Evolutionary conservation across 192 early-diverging fungal species (phyloP).

Genomic region (Funneliformis geosporum): DNA sequence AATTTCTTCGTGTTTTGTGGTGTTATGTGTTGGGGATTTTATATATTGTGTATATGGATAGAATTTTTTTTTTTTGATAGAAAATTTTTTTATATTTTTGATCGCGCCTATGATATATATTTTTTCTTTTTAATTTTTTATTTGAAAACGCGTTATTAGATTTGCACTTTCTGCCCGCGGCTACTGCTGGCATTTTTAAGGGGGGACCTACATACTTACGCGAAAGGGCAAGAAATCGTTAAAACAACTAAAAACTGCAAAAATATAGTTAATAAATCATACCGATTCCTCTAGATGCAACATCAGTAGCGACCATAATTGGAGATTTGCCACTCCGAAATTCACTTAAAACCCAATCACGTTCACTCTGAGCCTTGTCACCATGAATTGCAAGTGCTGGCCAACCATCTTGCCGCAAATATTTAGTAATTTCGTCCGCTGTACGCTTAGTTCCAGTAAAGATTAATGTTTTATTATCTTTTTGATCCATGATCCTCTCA

Average conservation of each 20-base stretch:
- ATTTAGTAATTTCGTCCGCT: conserved; percentile 85
- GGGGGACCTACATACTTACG: conserved; percentile 33
- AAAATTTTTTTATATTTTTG: not conserved
- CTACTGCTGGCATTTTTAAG: conserved; percentile 33
- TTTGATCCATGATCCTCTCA: conserved; percentile 82
- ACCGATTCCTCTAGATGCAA: conserved; percentile 95
- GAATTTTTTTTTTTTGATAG: not conserved
- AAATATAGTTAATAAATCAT: conserved; percentile 35
- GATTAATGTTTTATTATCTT: conserved; percentile 88
- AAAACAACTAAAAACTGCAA: conserved; percentile 10
- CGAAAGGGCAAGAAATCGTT: conserved; percentile 18
- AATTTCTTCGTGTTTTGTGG: conserved; percentile 20
- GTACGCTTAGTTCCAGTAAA: conserved; percentile 96
- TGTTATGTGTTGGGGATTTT: not conserved
- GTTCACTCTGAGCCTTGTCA: conserved; percentile 94
- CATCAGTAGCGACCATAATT: conserved; percentile 98
- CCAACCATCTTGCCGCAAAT: conserved; percentile 87
- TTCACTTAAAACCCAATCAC: conserved; percentile 93
- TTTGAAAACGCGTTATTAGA: not conserved
- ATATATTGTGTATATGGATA: no score
- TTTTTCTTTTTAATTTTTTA: not conserved
- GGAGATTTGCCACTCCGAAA: conserved; percentile 87
- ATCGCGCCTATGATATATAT: not conserved
- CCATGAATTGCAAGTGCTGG: conserved; percentile 94
- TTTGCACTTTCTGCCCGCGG: conserved; percentile 30